Base-by-base conservation (phyloP, 805 yeast genomes). In the Teunomyces atbi region DNA sequence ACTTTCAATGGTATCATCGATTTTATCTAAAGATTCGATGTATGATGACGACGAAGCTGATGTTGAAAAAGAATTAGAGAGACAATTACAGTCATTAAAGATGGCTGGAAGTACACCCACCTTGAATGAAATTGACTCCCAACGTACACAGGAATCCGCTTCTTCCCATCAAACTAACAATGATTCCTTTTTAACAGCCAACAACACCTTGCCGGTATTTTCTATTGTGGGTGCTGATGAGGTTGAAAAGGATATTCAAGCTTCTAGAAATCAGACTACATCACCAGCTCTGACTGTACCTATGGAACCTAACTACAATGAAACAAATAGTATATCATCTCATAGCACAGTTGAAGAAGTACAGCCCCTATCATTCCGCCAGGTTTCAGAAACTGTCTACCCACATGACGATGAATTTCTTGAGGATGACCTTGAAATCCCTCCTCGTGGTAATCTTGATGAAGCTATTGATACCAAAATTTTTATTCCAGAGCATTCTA, bases 1-100 rank as follows among this genome's bases (percentile, higher is more conserved):
- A 37, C 47, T 69, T 20, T 71, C 76, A 8, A 72, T 69, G 60
- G 69, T 71, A 10, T 69, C 75, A 46, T 71, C 76, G 0, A 68
- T 72, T 41, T 61, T 72, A 26, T 69, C 74, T 5, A 71, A 68
- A 48, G 71, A 60, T 15, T 60, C 62, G 6, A 49, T 49, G 35
- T 56, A 59, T 38, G 58, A 62, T 4, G 50, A 55, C 29, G 71
- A 67, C 10, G 71, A 65, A 4, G 66, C 56, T 13, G 74, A 65
- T 35, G 62, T 65, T 4, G 73, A 69, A 32, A 47, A 52, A 37
- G 76, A 70, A 45, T 61, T 72, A 48, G 66, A 69, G 45, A 59
- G 69, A 21, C 76, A 72, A 49, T 58, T 72, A 38, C 65, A 64
- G 26, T 51, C 52, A 16, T 60, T 72, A 54, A 72, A 71, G 45